Base-by-base conservation (phyloP, 148 eudicot genomes). In the Heliamphora exappendiculata region DNA sequence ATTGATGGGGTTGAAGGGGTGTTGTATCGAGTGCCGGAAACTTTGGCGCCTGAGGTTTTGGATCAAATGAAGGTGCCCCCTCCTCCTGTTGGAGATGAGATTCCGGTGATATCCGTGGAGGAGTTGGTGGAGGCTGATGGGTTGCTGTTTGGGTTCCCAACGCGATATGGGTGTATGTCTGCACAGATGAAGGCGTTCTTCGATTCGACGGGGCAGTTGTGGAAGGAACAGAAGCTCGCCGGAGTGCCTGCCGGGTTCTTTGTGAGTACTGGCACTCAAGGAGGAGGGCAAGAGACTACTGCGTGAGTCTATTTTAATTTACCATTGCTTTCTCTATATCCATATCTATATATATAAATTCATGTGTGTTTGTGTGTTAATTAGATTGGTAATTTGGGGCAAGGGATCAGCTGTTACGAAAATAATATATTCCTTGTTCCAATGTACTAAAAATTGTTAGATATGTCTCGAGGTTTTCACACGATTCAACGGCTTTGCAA, bases 141-240 rank as follows among this genome's bases (percentile, higher is more conserved):
- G 57, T 72, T 94, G 26, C 80, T 94, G 91, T 94, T 94, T 51
- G 97, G 97, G 79, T 91, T 94, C 72, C 98, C 98, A 9, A 94
- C 98, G 0, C 87, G 98, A 86, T 94, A 81, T 45, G 98, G 98
- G 3, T 74, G 80, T 75, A 90, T 94, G 98, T 87, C 97, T 17
- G 91, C 93, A 0, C 98, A 94, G 75, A 94, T 94, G 98, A 90
- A 94, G 88, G 89, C 98, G 9, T 90, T 94, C 81, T 94, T 90
- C 9, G 98, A 94, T 72, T 87, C 93, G 1, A 91, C 94, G 0
- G 94, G 93, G 49, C 68, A 71, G 70, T 71, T 91, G 77, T 94
- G 97, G 98, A 90, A 75, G 72, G 91, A 87, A 67, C 98, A 93
- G 82, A 76, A 83, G 72, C 93, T 93, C 36, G 94, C 96, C 7